These are phyloP conservation scores for Colletotrichum tropicale DNA, from an alignment of 2,329 filamentous ascomycete species.

Conservation along the genomic window DNA sequence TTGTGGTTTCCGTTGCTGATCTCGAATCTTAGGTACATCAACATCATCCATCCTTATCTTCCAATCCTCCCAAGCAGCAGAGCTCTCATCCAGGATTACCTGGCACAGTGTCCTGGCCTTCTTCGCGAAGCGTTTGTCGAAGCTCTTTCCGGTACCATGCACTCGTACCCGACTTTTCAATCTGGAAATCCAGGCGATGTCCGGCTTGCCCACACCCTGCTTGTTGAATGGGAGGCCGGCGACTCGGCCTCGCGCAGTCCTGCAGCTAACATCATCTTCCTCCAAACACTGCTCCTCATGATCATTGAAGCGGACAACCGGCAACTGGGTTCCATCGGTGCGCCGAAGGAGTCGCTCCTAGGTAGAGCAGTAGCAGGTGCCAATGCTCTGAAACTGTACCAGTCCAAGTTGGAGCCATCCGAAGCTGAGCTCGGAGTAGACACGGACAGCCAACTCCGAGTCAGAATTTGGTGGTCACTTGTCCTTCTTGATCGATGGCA, in stretches of 20 bases:
- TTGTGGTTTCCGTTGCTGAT: background rate
- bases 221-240: conserved; percentile 57
- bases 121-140: conserved; percentile 69
- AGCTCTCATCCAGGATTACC: conserved; percentile 56
- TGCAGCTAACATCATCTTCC: conserved; percentile 58
- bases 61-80: conserved; percentile 68
- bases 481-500: conserved; percentile 77
- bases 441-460: conserved; percentile 64
- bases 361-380: conserved; percentile 69
- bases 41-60: conserved; percentile 68
- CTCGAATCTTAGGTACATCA: conserved; percentile 57
- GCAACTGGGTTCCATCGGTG: conserved; percentile 45
- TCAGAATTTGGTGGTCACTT: conserved; percentile 74
- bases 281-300: conserved; percentile 71
- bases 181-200: conserved; percentile 45
- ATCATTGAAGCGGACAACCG: conserved; percentile 68
- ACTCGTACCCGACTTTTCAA: conserved; percentile 47
- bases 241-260: conserved; percentile 38
- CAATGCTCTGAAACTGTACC: conserved; percentile 67
- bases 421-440: conserved; percentile 58
- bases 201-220: conserved; percentile 48
- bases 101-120: conserved; percentile 59
- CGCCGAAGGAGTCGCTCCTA: conserved; percentile 61
- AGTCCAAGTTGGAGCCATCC: conserved; percentile 38
- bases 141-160: conserved; percentile 64